Conservation (phyloP, 345 rosid genomes). For the Excoecaria agallocha region DNA sequence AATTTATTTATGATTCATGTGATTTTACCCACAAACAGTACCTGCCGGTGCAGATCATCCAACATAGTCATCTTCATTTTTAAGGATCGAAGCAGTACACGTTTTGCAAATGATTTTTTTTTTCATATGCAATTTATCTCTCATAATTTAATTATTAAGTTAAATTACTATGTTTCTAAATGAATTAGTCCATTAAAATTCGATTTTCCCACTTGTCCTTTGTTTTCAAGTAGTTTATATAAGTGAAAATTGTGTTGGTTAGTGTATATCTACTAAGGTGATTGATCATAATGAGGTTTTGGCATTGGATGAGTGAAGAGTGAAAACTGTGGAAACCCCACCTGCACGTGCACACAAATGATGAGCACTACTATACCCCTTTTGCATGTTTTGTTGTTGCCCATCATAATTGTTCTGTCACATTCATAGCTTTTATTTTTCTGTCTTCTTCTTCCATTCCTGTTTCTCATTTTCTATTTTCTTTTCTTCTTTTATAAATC, state of each 20-base stretch:
- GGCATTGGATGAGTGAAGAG: no score
- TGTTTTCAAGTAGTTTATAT: no score
- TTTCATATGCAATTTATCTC: no score
- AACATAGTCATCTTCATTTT: no score
- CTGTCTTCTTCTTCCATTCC: constrained; percentile 9
- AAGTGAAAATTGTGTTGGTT: no score
- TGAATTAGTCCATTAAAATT: no score
- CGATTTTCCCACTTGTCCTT: no score
- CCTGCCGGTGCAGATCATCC: background rate
- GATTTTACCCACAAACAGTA: background rate
- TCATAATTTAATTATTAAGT: no score
- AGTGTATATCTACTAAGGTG: background rate
- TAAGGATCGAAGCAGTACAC: no score
- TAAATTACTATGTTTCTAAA: no score
- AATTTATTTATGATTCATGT: background rate
- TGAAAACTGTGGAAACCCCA: constrained; percentile 5
- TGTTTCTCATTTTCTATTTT: background rate
- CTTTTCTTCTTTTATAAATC: no score
- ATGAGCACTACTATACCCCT: background rate
- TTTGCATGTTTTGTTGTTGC: background rate
- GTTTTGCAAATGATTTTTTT: no score
- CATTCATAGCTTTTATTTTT: background rate
- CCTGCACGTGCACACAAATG: constrained; percentile 17
- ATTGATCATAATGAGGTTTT: background rate
- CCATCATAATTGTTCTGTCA: background rate